Evolutionary conservation across 139 green algal genomes (phyloP), one percentile per base, ranked within the genome.

Genomic region (Raphidocelis subcapitata): DNA sequence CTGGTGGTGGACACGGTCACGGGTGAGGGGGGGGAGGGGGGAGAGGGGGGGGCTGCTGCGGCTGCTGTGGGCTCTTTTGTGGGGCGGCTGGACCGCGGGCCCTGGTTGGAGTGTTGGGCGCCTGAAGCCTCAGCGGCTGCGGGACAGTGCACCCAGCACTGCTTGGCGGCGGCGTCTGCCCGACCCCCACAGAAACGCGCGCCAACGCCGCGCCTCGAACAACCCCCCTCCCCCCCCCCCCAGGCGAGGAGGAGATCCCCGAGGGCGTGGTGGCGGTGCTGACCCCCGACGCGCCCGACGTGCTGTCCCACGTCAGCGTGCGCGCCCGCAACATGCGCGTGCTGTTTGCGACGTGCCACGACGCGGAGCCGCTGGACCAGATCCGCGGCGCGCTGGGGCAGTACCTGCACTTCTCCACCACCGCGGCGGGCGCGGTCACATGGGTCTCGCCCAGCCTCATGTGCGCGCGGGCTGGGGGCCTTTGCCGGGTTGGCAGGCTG

Each of bases 221-320:
- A 41, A 41, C 5, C 26, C 26, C 57, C 23, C 26, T n/a, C 4
- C n/a, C 24, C 14, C 26, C 5, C 23, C 36, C 24, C 32, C 3
- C 67, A 75, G 83, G 83, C 29, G 92, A 98, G 83, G 94, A 98
- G 82, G 94, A 98, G 86, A 93, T 98, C 69, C 94, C 94, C 18
- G 86, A 91, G 69, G 92, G 92, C n/a, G 85, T 81, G 26, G 90
- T 98, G 36, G 92, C 84, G 3, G 85, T 98, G 77, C 79, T 98
- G 14, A 95, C 92, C 2, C 81, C 86, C 16, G 90, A 96, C 59
- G 89, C 92, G 1, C 92, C 92, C 0, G 94, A 98, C 73, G 91
- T 98, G 56, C 82, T 98, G 71, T 92, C 82, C 14, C 94, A 98
- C 83, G 86, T 96, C 29, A 85, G 80, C 14, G 94, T 98, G 66